Evolutionary conservation across 371 early-diverging fungal species (phyloP), one percentile per base, ranked within the genome.

Genomic region (Mortierella sp.): DNA sequence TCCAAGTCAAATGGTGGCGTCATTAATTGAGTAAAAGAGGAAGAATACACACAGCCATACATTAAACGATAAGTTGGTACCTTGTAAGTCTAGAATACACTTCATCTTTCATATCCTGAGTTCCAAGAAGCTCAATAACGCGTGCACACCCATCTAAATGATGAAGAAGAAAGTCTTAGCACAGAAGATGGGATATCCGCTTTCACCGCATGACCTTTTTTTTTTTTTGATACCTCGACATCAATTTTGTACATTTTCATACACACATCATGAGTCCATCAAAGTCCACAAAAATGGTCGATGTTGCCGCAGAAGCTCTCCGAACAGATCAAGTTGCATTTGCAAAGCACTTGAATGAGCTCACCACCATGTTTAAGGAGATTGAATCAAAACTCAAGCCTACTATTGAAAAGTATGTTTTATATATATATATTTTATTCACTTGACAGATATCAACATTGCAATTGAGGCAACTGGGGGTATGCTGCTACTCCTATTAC

Each of bases 101-200:
- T 22, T 68, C 55, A 2, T 83, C 72, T 57, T 89, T 91, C 86
- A 89, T 82, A 32, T 87, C 85, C 35, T 82, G 64, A 7, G 85
- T 85, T 7, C 89, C 90, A 19, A 83, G 51, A 17, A 91, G 68
- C 51, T 90, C 91, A 60, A 91, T 64, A 2, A 90, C 84, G 55
- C 89, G 87, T 12, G 91, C 88, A 31, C 89, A 90, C 34, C 93
- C 92, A 73, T 91, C 92, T 76, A 42, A 43, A 68, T 6, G n/a
- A 54, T 8, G 15, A 19, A 28, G 17, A 9, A 34, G 31, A 19
- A 28, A 26, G 59, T 26, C n/a, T n/a, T n/a, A n/a, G 31, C 51
- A 51, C 17, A 51, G 6, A 51, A 51, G 6, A 51, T 51, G 23
- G 23, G 5, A 40, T n/a, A n/a, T n/a, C n/a, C n/a, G n/a, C n/a